Evolutionary conservation across 2,329 filamentous ascomycete genomes (phyloP), one percentile per base, ranked within the genome.

Genomic region (Nemania serpens): DNA sequence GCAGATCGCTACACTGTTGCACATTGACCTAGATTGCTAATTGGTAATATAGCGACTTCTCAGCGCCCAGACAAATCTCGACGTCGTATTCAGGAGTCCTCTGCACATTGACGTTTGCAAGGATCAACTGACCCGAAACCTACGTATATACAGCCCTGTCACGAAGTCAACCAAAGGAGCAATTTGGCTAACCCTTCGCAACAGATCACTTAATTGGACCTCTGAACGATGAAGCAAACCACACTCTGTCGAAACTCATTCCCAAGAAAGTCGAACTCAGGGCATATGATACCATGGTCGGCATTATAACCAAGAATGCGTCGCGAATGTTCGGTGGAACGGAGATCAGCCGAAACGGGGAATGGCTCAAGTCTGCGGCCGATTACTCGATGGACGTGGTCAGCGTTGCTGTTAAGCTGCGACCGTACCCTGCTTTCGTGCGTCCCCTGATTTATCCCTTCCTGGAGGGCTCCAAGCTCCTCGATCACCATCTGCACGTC

Each of bases 331-430:
- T 66, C 37, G 63, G 63, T 45, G 63, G 63, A n/a, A 66, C 63
- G 0, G 5, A 25, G 11, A 64, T 66, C 39, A 66, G 63, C 45
- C 63, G 63, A 25, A 66, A 66, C 15, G 61, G 64, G 25, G 63
- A 61, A 49, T 66, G 63, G 63, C 58, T 66, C 37, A 60, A 66
- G 34, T 64, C 63, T 7, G 63, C 63, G 11, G 63, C 63, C 25
- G 61, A 61, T 55, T 66, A 66, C 48, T 66, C 63, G 46, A 66
- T 66, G 63, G 63, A 66, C 52, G 63, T 66, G 7, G 63, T 66
- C 48, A 66, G 55, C 33, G 63, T 66, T 13, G 63, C 63, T 43
- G 63, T 66, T 29, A 61, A 62, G 36, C 51, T 66, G n/a, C 63
- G 63, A 42, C 63, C 63, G 1, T 66, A 66, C 55, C 63, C 63